Evolutionary conservation across 176 grass and related monocot species (phyloP).

Genomic region (Leersia perrieri): DNA sequence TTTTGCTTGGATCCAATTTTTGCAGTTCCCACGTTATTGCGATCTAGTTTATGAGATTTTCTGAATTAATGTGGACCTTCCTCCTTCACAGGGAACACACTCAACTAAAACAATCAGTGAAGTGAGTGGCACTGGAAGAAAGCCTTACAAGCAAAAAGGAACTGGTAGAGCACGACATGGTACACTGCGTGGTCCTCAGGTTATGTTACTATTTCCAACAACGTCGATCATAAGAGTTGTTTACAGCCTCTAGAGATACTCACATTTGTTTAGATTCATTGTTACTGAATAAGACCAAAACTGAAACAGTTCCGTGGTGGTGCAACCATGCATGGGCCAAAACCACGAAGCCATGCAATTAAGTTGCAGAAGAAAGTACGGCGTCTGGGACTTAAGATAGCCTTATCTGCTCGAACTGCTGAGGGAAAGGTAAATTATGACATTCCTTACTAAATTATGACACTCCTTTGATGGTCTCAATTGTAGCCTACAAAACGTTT

Average conservation of each 20-base stretch:
- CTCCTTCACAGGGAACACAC: constrained; percentile 65
- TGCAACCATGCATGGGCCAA: constrained; percentile 85
- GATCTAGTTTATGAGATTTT: neutral
- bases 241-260: neutral
- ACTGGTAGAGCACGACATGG: constrained; percentile 84
- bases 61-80: neutral
- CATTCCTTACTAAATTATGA: constrained; percentile 15
- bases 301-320: constrained; percentile 73
- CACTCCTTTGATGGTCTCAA: neutral
- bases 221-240: constrained; percentile 10
- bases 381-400: constrained; percentile 79
- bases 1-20: neutral
- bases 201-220: constrained; percentile 26
- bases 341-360: constrained; percentile 87
- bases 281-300: constrained; percentile 28
- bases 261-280: neutral
- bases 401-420: constrained; percentile 74
- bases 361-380: constrained; percentile 91
- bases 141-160: constrained; percentile 77
- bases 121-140: constrained; percentile 87
- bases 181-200: constrained; percentile 73
- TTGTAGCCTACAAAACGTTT: neutral
- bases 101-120: constrained; percentile 86
- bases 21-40: neutral
- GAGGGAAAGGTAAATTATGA: constrained; percentile 68